Percentiles rank a stretch among this genome's conserved stretches.
These are phyloP conservation scores for Suillus americanus DNA, from an alignment of 768 basidiomycete genomes.

Conservation along the genomic window DNA sequence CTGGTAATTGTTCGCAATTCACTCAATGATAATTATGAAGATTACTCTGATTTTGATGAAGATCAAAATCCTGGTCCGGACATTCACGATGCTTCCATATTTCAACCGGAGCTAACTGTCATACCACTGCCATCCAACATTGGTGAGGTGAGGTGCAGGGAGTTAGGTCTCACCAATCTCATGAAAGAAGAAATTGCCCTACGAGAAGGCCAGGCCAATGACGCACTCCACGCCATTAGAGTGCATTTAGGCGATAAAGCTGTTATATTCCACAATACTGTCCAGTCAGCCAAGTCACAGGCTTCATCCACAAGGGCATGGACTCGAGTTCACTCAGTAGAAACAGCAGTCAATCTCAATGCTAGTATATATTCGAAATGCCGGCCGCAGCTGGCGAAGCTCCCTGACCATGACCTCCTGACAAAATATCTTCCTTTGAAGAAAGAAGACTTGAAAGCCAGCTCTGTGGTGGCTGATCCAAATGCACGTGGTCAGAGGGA, in stretches of 20 bases:
- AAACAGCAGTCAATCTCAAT: conserved; percentile 2
- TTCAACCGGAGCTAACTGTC: neutral
- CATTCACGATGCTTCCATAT: neutral
- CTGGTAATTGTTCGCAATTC: too few relatives aligned
- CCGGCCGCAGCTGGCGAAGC: neutral
- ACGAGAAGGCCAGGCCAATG: conserved; percentile 16
- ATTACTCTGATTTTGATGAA: too few relatives aligned
- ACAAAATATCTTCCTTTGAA: neutral
- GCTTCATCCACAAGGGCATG: neutral
- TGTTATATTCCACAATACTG: conserved; percentile 3
- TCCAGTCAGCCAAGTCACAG: conserved; percentile 4
- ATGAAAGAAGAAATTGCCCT: conserved; percentile 12
- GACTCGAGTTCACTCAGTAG: neutral
- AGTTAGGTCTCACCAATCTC: neutral
- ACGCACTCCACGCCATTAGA: conserved; percentile 12
- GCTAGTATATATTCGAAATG: conserved; percentile 2
- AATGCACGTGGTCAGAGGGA: conserved; percentile 7
- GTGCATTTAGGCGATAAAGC: conserved; percentile 14
- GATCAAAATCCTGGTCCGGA: neutral
- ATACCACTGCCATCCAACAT: conserved; percentile 3
- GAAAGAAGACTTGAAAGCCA: conserved; percentile 7
- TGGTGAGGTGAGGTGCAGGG: neutral
- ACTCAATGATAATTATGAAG: too few relatives aligned
- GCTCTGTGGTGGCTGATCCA: conserved; percentile 4
- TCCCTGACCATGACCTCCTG: neutral